Base-by-base conservation (phyloP, 1,284 basidiomycete species). In the Psilocybe mexicana region DNA sequence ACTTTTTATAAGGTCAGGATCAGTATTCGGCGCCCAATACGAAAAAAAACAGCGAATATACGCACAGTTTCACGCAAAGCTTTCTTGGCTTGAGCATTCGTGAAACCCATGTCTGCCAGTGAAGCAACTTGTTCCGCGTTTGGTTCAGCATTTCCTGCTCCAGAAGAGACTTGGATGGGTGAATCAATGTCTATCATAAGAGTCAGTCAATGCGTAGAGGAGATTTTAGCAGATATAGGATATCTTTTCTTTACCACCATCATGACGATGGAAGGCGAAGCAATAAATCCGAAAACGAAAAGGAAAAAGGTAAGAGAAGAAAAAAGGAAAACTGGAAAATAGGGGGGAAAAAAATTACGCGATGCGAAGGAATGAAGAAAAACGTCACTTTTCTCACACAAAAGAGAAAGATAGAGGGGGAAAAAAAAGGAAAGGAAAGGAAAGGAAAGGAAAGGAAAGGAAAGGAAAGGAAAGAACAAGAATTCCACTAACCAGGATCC, bases 91-190 rank as follows among this genome's bases (percentile, higher is more conserved):
- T 98, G 95, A 1, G 86, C 81, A 2, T 73, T 58, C 0, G 90
- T 90, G 75, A 99, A 98, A 14, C 96, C 97, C 96, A 99, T 98
- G 64, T 97, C 95, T 2, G 82, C 78, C 35, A 99, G 76, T 82
- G 90, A 84, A 24, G 72, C 67, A 1, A 96, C 79, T 66, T 91
- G 85, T 26, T 92, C 92, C 0, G 76, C 70, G 0, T 86, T 79
- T 0, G 90, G 87, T 62, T 91, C 90, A 2, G 77, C 76, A 2
- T 70, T 66, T 7, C 65, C 61, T 2, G 67, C 62, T 6, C 65
- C 63, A 0, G 67, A 66, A 3, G 70, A 30, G 45, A 35, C 26
- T 58, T 77, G 76, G n/a, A 96, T 85, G 0, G 94, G 95, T 0
- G 79, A 81, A 69, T 98, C 96, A 68, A 98, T 94, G 6, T 61